phyloP scores from a whole-genome alignment of 805 yeast species.

The Debaryomyces maramus region DNA sequence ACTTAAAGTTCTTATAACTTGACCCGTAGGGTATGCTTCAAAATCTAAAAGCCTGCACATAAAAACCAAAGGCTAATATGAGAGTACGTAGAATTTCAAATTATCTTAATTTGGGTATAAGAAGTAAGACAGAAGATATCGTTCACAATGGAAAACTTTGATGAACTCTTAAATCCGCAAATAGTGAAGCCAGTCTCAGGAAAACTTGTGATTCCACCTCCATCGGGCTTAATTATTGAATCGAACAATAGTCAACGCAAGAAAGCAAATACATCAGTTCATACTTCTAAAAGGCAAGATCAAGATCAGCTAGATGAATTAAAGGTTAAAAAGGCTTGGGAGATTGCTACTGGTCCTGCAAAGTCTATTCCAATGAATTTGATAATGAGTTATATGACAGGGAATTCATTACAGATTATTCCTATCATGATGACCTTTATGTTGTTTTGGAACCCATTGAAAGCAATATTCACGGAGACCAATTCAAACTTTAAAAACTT shows the following conservation, averaged over 20 bases:
- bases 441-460: slow-evolving; percentile 76
- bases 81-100: too few relatives aligned
- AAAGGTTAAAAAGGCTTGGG: slow-evolving; percentile 77
- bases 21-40: too few relatives aligned
- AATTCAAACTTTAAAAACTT: slow-evolving; percentile 54
- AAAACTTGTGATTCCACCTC: background rate
- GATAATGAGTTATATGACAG: slow-evolving; percentile 90
- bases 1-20: too few relatives aligned
- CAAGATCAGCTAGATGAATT: slow-evolving; percentile 32
- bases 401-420: slow-evolving; percentile 83
- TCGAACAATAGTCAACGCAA: slow-evolving; percentile 1
- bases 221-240: background rate
- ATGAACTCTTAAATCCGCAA: slow-evolving; percentile 2
- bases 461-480: slow-evolving; percentile 61
- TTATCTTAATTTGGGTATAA: too few relatives aligned
- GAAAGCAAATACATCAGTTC: slow-evolving; percentile 1
- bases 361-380: slow-evolving; percentile 86
- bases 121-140: too few relatives aligned
- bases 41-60: too few relatives aligned
- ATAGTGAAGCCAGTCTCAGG: background rate
- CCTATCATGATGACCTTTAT: slow-evolving; percentile 88
- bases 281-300: slow-evolving; percentile 15
- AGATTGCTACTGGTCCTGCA: slow-evolving; percentile 76
- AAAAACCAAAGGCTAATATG: too few relatives aligned
- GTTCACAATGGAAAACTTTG: background rate